These are phyloP conservation scores for Solanum chilense DNA, from an alignment of 257 asterid species.

Conservation along the genomic window DNA sequence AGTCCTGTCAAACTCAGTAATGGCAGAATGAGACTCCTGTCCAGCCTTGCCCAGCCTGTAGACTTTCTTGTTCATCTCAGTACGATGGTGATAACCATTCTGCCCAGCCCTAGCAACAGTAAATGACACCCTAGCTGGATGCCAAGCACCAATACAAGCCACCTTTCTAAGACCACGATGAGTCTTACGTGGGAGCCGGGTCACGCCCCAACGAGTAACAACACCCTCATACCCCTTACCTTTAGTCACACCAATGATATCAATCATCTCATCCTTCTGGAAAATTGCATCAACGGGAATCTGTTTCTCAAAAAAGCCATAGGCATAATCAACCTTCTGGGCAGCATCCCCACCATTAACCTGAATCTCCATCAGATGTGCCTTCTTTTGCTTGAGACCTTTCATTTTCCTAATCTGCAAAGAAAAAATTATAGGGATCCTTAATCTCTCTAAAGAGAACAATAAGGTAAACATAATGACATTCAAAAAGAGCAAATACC, in stretches of 20 bases:
- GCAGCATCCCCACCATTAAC: constrained; percentile 68
- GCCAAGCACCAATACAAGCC: constrained; percentile 93
- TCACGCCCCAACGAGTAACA: constrained; percentile 92
- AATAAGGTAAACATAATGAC: neutral
- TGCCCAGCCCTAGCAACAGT: constrained; percentile 92
- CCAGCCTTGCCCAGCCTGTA: constrained; percentile 78
- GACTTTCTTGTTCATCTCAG: constrained; percentile 82
- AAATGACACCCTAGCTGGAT: constrained; percentile 80
- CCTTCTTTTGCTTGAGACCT: constrained; percentile 80
- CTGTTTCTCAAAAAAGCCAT: constrained; percentile 65
- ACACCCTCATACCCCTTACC: constrained; percentile 88
- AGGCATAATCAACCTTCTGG: constrained; percentile 69
- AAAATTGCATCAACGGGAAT: constrained; percentile 77
- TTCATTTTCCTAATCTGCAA: constrained; percentile 66
- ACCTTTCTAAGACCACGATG: constrained; percentile 89
- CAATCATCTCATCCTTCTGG: constrained; percentile 86
- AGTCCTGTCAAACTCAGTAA: constrained; percentile 86
- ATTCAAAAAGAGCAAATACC: constrained; percentile 14
- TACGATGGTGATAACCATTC: constrained; percentile 79
- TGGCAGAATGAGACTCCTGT: constrained; percentile 58
- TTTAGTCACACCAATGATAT: constrained; percentile 70
- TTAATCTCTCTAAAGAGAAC: neutral
- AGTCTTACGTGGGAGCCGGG: constrained; percentile 83
- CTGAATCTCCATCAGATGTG: constrained; percentile 84
- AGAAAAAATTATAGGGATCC: neutral